Evolutionary conservation across 495 filamentous ascomycete species (phyloP).

Genomic region (Penicillium angulare): DNA sequence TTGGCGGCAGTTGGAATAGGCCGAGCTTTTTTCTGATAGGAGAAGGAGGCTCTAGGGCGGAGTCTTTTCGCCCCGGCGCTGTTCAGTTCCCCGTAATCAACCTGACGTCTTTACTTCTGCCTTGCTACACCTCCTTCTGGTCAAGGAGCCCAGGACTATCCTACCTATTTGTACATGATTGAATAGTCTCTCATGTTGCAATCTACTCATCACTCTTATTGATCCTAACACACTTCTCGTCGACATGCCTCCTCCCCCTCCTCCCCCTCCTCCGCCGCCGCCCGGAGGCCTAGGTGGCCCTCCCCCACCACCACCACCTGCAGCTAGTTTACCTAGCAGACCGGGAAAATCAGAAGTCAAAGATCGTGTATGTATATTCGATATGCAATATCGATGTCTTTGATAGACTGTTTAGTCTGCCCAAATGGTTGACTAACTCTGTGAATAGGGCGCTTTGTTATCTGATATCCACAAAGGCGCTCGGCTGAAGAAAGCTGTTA

Average conservation of each 20-base stretch:
- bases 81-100: constrained; percentile 26
- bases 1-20: constrained; percentile 4
- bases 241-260: constrained; percentile 66
- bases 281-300: constrained; percentile 64
- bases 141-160: constrained; percentile 16
- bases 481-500: constrained; percentile 79
- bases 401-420: neutral
- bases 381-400: neutral
- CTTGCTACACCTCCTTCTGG: constrained; percentile 20
- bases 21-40: constrained; percentile 21
- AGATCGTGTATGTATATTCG: constrained; percentile 51
- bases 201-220: constrained; percentile 2
- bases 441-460: constrained; percentile 75
- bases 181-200: constrained; percentile 3
- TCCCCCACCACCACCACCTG: constrained; percentile 63
- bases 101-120: constrained; percentile 32
- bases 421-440: constrained; percentile 26
- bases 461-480: constrained; percentile 84
- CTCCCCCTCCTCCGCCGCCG: constrained; percentile 66
- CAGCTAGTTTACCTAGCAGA: constrained; percentile 44
- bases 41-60: constrained; percentile 23
- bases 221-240: constrained; percentile 5
- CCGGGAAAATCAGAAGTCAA: constrained; percentile 47
- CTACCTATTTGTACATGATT: constrained; percentile 9
- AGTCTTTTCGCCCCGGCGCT: constrained; percentile 22